A percentile compares a stretch with the other conserved stretches of the same genome.
Evolutionary conservation across 1,284 basidiomycete genomes (phyloP).

Genomic region (Cutaneotrichosporon spelunceum): DNA sequence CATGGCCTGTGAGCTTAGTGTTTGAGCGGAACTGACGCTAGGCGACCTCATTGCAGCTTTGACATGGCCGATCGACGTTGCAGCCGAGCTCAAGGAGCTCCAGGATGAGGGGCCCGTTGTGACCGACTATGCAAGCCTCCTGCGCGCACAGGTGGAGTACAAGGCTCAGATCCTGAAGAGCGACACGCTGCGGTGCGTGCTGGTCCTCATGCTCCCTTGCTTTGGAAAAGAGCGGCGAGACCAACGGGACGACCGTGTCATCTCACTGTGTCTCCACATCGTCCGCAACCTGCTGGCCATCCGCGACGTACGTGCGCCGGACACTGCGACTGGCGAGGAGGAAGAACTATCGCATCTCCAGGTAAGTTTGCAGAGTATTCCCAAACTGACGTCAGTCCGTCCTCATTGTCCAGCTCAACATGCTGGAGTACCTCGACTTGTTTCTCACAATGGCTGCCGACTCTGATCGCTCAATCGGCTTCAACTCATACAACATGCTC

Average conservation of each 20-base stretch:
- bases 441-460: conserved; percentile 79
- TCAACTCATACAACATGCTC: conserved; percentile 79
- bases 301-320: conserved; percentile 70
- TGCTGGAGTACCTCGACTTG: conserved; percentile 71
- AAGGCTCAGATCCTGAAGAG: conserved; percentile 61
- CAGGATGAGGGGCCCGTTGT: conserved; percentile 65
- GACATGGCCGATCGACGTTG: conserved; percentile 95
- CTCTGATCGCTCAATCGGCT: conserved; percentile 63
- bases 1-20: conserved; percentile 58
- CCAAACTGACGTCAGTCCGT: conserved; percentile 55
- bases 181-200: conserved; percentile 63
- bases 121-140: conserved; percentile 79
- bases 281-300: conserved; percentile 87
- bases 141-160: conserved; percentile 77
- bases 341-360: conserved; percentile 73
- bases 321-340: conserved; percentile 66
- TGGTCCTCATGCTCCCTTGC: conserved; percentile 67
- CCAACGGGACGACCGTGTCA: conserved; percentile 75
- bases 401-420: conserved; percentile 67
- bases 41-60: conserved; percentile 85
- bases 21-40: conserved; percentile 19
- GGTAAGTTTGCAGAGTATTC: conserved; percentile 29
- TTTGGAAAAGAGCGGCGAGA: conserved; percentile 65
- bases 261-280: conserved; percentile 82
- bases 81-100: conserved; percentile 83